Evolutionary conservation across 192 early-diverging fungal genomes (phyloP).

Genomic region (Mortierella antarctica): DNA sequence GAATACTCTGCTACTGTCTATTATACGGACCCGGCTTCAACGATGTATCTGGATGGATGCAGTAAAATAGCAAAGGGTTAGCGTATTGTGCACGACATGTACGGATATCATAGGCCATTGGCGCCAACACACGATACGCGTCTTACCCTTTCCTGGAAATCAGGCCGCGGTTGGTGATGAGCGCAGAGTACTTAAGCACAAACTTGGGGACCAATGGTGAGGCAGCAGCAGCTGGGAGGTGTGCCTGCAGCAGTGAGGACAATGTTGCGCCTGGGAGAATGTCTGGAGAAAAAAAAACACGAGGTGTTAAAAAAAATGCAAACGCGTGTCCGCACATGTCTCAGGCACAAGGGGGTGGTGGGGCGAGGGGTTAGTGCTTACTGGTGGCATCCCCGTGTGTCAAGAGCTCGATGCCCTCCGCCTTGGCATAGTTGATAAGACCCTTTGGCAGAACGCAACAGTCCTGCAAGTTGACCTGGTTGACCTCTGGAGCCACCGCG

Average conservation of each 20-base stretch:
- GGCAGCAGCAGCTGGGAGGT: conserved; percentile 10
- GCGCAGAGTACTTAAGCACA: conserved; percentile 62
- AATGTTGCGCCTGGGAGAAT: conserved; percentile 56
- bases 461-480: conserved; percentile 57
- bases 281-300: conserved; percentile 32
- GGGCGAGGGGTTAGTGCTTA: conserved; percentile 18
- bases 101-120: neutral
- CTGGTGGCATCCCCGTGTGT: conserved; percentile 57
- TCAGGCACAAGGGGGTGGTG: neutral
- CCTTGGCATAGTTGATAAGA: conserved; percentile 55
- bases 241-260: conserved; percentile 42
- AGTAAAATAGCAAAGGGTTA: neutral
- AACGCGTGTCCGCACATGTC: neutral
- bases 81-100: neutral
- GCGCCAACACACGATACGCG: neutral
- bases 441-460: conserved; percentile 60
- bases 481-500: conserved; percentile 43
- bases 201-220: conserved; percentile 50
- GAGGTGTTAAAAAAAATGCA: neutral
- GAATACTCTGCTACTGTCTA: neutral
- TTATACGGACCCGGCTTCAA: conserved; percentile 17
- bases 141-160: conserved; percentile 61
- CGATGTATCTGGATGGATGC: conserved; percentile 22
- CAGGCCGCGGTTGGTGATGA: conserved; percentile 55
- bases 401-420: conserved; percentile 54